Base-by-base conservation (phyloP, 2,329 filamentous ascomycete genomes). In the Blastomyces emzantsi region DNA sequence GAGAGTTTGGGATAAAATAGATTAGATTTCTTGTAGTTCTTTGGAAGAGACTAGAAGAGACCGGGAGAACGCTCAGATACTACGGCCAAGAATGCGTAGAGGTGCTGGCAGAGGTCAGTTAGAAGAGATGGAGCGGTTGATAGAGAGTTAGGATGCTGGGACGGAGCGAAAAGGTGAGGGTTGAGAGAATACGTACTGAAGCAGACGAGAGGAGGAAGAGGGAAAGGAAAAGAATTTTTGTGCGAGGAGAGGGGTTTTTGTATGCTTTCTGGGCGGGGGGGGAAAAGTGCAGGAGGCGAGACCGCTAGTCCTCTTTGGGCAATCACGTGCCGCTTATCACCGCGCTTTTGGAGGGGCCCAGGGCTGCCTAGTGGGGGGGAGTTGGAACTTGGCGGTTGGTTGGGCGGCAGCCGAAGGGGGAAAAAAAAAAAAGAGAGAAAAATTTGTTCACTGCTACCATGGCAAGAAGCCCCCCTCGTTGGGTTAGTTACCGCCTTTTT, bases 71-170 rank as follows among this genome's bases (percentile, higher is more conserved):
- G 77, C 78, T 79, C 78, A 80, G 78, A 76, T 75, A 79, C 78
- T 78, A 80, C 78, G 77, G 78, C 78, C 71, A 64, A 69, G 63
- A 57, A 62, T 75, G 78, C 78, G 78, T 80, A 80, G 78, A 80
- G 78, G 78, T 80, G 76, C 78, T 80, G 75, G 73, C 69, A 47
- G 39, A 70, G 62, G 70, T 72, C 64, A 73, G 72, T 70, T 67
- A 62, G 62, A 61, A 39, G 54, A 63, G 59, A 65, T 65, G 65
- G 65, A 64, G 65, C 66, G 68, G 68, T 8, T 15, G 30, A 25
- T 55, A n/a, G 28, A 33, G 19, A 55, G 52, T 13, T 33, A 15
- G 5, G 15, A 54, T 30, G 51, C 6, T 54, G 68, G 69, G 66
- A 70, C 64, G 62, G 67, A 67, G 57, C 66, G 61, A 62, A 64